Evolutionary conservation across 371 early-diverging fungal species (phyloP).

Genomic region (Dichotomocladium elegans): DNA sequence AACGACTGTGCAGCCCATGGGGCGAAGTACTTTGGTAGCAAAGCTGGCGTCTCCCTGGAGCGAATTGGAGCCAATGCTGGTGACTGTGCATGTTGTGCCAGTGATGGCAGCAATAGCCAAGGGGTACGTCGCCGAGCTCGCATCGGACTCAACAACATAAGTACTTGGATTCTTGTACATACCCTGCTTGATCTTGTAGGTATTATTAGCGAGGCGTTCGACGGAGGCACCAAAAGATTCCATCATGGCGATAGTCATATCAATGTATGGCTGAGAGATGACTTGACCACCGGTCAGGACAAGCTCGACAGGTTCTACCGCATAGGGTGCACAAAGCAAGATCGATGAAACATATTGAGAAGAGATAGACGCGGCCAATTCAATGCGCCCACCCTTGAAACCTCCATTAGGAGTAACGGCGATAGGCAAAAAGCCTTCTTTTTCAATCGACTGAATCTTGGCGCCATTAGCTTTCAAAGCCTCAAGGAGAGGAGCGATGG

Average conservation of each 20-base stretch:
- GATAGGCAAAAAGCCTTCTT: slow-evolving; percentile 85
- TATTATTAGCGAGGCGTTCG: slow-evolving; percentile 70
- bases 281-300: slow-evolving; percentile 88
- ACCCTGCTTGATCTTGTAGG: slow-evolving; percentile 77
- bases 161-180: slow-evolving; percentile 75
- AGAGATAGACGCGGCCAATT: slow-evolving; percentile 88
- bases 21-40: slow-evolving; percentile 86
- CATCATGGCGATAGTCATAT: slow-evolving; percentile 99
- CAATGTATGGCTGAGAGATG: slow-evolving; percentile 97
- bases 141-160: slow-evolving; percentile 95
- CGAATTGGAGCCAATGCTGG: slow-evolving; percentile 85
- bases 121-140: slow-evolving; percentile 96
- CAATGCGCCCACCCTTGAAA: slow-evolving; percentile 85
- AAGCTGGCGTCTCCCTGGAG: slow-evolving; percentile 93
- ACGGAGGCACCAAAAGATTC: slow-evolving; percentile 86
- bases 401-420: slow-evolving; percentile 73
- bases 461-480: slow-evolving; percentile 83
- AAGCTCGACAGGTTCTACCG: slow-evolving; percentile 74
- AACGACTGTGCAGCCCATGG: slow-evolving; percentile 88
- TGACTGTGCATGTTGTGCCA: slow-evolving; percentile 82
- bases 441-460: slow-evolving; percentile 72
- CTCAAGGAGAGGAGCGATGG: slow-evolving; percentile 86
- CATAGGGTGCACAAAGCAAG: slow-evolving; percentile 93
- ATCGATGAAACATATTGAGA: slow-evolving; percentile 98
- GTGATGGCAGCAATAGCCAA: slow-evolving; percentile 97